phyloP scores from a whole-genome alignment of 116 monocot genomes.

The Cymodocea nodosa region DNA sequence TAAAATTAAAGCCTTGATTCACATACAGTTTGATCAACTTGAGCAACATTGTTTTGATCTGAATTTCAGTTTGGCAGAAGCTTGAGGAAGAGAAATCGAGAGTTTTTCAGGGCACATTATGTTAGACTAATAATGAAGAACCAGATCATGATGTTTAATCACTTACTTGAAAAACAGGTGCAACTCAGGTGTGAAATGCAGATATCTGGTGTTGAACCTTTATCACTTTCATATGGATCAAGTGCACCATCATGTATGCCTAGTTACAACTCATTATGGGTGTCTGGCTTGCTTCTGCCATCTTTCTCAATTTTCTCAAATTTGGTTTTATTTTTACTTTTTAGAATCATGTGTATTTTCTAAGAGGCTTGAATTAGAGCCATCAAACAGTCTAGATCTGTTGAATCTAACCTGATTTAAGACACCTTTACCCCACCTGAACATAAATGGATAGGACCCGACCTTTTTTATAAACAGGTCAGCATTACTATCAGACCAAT shows the following conservation, averaged over 20 bases:
- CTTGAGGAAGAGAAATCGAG: constrained; percentile 85
- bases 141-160: constrained; percentile 71
- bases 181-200: constrained; percentile 57
- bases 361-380: too few relatives aligned
- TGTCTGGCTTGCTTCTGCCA: neutral
- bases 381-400: too few relatives aligned
- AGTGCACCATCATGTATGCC: constrained; percentile 50
- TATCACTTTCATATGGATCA: constrained; percentile 57
- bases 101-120: constrained; percentile 90
- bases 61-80: constrained; percentile 76
- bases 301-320: neutral
- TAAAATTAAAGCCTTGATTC: too few relatives aligned
- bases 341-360: too few relatives aligned
- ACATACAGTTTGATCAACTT: too few relatives aligned
- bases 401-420: too few relatives aligned
- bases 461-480: too few relatives aligned
- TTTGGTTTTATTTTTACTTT: too few relatives aligned
- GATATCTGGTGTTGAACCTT: constrained; percentile 26
- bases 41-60: constrained; percentile 1
- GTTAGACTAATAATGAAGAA: constrained; percentile 71
- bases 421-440: too few relatives aligned
- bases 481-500: too few relatives aligned
- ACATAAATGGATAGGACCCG: too few relatives aligned
- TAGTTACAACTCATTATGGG: neutral
- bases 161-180: constrained; percentile 69